Percentiles rank a stretch among this genome's conserved stretches.
phyloP scores from a whole-genome alignment of 148 eudicot species.

The Nepenthes mirabilis region DNA sequence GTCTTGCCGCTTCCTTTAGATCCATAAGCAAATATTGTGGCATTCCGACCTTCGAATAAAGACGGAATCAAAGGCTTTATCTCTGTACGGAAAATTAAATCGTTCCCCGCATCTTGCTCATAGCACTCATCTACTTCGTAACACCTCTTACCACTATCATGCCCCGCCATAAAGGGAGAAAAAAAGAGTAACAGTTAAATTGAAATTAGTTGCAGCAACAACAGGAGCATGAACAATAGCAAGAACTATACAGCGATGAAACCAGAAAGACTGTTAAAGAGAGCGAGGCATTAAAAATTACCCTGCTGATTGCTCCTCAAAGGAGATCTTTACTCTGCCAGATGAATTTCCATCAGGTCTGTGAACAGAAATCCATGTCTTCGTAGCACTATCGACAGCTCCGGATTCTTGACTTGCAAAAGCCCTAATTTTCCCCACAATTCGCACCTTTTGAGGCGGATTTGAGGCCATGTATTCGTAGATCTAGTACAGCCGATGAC shows the following conservation, averaged over 20 bases:
- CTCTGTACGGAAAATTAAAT: conserved; percentile 40
- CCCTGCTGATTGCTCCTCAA: conserved; percentile 36
- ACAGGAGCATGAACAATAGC: background rate
- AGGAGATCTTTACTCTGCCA: conserved; percentile 26
- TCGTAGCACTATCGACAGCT: conserved; percentile 1
- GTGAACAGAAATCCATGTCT: conserved; percentile 32
- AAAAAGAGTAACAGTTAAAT: background rate
- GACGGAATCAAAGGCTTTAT: conserved; percentile 45
- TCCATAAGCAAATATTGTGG: conserved; percentile 63
- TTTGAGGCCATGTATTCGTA: background rate
- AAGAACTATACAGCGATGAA: background rate
- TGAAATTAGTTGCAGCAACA: background rate
- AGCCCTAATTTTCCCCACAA: conserved; percentile 42
- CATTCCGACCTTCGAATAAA: conserved; percentile 45
- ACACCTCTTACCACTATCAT: conserved; percentile 31
- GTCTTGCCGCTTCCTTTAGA: conserved; percentile 89
- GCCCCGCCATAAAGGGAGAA: background rate
- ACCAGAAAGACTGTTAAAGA: background rate
- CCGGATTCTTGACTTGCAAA: conserved; percentile 20
- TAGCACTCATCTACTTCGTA: conserved; percentile 73
- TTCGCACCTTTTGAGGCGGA: conserved; percentile 22
- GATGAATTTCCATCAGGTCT: conserved; percentile 20
- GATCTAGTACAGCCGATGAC: too few relatives aligned
- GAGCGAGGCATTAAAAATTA: conserved; percentile 6
- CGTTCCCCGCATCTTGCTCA: conserved; percentile 32